Percentiles rank a stretch among this genome's conserved stretches.
These are phyloP conservation scores for Crotalaria pallida DNA, from an alignment of 306 rosid genomes.

Conservation along the genomic window DNA sequence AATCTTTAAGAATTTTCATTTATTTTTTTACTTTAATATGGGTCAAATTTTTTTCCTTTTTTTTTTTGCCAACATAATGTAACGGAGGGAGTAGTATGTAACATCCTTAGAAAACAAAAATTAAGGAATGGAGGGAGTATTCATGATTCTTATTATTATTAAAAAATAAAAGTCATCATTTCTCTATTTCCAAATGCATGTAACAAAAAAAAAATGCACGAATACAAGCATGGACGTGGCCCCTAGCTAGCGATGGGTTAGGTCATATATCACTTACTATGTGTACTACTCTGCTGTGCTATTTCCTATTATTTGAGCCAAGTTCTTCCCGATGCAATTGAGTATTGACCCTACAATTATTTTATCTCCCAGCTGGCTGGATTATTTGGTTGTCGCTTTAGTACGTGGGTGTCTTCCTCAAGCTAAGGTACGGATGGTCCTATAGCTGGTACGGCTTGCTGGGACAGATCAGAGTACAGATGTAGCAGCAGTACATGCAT, in stretches of 20 bases:
- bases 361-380: neutral
- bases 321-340: neutral
- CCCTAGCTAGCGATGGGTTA: neutral
- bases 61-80: too few species aligned
- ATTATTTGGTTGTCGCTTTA: conserved; percentile 9
- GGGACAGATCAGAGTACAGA: conserved; percentile 24
- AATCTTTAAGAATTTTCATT: too few species aligned
- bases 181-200: neutral
- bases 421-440: conserved; percentile 51
- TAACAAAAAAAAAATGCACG: too few species aligned
- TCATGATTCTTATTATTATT: too few species aligned
- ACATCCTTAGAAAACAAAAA: too few species aligned
- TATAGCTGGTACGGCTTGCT: conserved; percentile 52
- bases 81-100: too few species aligned
- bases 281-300: neutral
- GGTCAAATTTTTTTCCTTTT: too few species aligned
- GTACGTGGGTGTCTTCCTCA: conserved; percentile 11
- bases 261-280: neutral
- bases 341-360: conserved; percentile 39
- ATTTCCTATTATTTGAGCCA: neutral
- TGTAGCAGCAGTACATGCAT: conserved; percentile 20
- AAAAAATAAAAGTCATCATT: neutral
- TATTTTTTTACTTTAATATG: too few species aligned
- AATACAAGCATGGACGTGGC: neutral
- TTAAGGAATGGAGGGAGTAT: too few species aligned